These are phyloP conservation scores for Trichoderma koningii DNA, from an alignment of 2,329 filamentous ascomycete genomes.

Conservation along the genomic window DNA sequence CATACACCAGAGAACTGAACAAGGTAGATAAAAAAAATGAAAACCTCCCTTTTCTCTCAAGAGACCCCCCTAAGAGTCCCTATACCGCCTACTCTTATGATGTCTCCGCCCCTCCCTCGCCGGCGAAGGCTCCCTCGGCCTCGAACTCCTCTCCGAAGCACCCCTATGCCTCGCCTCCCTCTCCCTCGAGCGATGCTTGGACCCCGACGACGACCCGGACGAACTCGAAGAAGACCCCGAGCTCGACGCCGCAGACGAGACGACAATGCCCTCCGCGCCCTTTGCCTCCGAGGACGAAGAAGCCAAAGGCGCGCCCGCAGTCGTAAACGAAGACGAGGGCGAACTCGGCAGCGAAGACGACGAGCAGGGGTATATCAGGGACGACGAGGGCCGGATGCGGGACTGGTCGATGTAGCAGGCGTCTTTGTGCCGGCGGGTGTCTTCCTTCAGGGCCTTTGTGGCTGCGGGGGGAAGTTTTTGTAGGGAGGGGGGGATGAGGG, in stretches of 20 bases:
- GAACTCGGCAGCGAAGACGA: background rate
- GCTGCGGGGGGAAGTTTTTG: slow-evolving; percentile 16
- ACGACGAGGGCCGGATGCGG: slow-evolving; percentile 5
- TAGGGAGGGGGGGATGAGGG: background rate
- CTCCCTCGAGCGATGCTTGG: slow-evolving; percentile 4
- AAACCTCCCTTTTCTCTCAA: background rate
- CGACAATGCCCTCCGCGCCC: background rate
- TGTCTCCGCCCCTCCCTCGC: background rate
- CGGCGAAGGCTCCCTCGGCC: slow-evolving; percentile 14
- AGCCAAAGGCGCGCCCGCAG: background rate
- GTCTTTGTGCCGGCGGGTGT: slow-evolving; percentile 23
- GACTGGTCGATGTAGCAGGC: slow-evolving; percentile 14
- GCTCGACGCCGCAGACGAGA: background rate
- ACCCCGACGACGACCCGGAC: too few species aligned
- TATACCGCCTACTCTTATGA: slow-evolving; percentile 10
- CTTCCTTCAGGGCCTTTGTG: slow-evolving; percentile 21
- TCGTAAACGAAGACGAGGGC: slow-evolving; percentile 1
- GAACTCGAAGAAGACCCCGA: background rate
- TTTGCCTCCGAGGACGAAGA: background rate
- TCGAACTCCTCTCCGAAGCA: background rate
- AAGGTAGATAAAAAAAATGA: background rate
- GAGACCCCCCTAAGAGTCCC: background rate
- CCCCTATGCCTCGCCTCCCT: slow-evolving; percentile 5
- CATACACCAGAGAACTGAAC: too few species aligned
- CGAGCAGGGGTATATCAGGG: background rate